Evolutionary conservation across 2,329 filamentous ascomycete species (phyloP).

Genomic region (Colletotrichum sp.): DNA sequence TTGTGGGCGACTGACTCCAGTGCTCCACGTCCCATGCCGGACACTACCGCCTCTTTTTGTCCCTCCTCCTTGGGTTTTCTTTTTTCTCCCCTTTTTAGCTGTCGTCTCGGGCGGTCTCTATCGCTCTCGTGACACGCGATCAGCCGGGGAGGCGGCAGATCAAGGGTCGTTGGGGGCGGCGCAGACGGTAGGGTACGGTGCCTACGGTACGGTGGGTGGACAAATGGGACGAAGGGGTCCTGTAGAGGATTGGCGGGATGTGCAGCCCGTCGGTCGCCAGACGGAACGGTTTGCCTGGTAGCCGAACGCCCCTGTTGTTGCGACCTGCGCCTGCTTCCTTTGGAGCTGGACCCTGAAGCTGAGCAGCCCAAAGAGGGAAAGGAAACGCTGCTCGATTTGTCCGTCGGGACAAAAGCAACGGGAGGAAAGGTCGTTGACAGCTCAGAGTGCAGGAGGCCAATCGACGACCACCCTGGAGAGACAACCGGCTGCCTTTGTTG

Average conservation of each 20-base stretch:
- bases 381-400: not conserved
- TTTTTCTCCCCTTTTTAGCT: not conserved
- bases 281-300: slow-evolving; percentile 15
- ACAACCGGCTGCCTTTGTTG: not conserved
- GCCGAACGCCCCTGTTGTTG: slow-evolving; percentile 11
- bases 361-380: slow-evolving; percentile 1
- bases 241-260: not conserved
- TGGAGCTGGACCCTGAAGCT: slow-evolving; percentile 17
- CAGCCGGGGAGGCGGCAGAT: slow-evolving; percentile 1
- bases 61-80: not conserved
- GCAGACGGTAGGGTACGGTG: not conserved
- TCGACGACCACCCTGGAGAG: not conserved
- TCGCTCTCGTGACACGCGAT: slow-evolving; percentile 17
- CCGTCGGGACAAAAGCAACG: not conserved
- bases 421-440: not conserved
- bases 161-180: not conserved
- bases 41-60: not conserved
- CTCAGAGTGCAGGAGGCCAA: not conserved
- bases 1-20: not conserved
- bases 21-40: not conserved
- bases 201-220: not conserved
- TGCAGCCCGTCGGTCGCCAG: slow-evolving; percentile 9
- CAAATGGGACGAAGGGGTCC: not conserved
- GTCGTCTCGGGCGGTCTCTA: not conserved
- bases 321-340: slow-evolving; percentile 2